Base-by-base conservation (phyloP, 176 grass and related monocot genomes). In the Oryza rufipogon region DNA sequence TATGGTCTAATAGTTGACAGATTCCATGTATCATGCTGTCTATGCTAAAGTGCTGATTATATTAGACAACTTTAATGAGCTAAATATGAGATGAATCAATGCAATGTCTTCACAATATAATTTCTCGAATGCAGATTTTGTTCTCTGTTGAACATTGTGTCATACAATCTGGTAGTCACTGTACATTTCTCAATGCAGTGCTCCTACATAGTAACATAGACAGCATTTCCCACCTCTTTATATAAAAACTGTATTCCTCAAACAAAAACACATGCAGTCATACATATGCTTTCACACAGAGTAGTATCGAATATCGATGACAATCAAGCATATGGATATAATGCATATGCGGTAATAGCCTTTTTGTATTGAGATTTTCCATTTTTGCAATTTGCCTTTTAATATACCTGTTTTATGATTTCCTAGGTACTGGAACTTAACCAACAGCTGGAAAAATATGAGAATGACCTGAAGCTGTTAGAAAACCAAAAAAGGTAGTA, bases 401-500 rank as follows among this genome's bases (percentile, higher is more conserved):
- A 74, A 45, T 46, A 32, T 38, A 47, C 26, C 20, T 20, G 44
- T 73, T 46, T 4, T 54, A 69, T 44, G 70, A 36, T 64, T 88
- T 77, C 64, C 34, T 80, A 94, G 92, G 64, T 77, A 36, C 39
- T 92, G 74, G 73, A 94, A 63, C 90, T 94, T 15, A 71, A 87
- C 87, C 86, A 68, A 45, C 86, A 85, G 90, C 92, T 93, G 38
- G 85, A 73, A 65, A 88, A 90, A 83, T 71, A 66, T 72, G 70
- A 75, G 80, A 67, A 34, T 19, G 82, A 79, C 49, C 61, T 95
- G 60, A 78, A 77, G 81, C 7, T 88, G 84, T 85, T 95, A 56
- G 83, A 93, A 78, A 70, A 83, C 75, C 80, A 83, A 64, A 71
- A 87, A 89, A 89, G 91, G 96, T 98, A 88, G 32, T 47, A n/a